phyloP scores from a whole-genome alignment of 164 flowering plant species.

The Aristolochia fimbriata region DNA sequence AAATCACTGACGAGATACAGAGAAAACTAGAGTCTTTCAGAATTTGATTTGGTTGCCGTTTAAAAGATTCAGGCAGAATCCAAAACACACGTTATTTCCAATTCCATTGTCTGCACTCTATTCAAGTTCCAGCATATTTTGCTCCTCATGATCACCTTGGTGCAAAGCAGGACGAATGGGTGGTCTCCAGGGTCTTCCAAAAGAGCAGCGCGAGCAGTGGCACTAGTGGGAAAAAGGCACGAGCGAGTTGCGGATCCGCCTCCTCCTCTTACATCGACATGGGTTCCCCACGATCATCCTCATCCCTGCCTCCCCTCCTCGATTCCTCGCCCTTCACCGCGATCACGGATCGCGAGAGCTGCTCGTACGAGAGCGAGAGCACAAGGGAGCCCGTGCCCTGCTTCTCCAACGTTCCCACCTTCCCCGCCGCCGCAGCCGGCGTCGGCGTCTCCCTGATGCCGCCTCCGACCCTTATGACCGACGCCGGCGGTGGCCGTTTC shows the following conservation, averaged over 20 bases:
- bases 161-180: constrained; percentile 13
- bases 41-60: too few relatives aligned
- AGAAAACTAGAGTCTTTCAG: too few relatives aligned
- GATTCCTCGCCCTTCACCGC: constrained; percentile 14
- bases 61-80: too few relatives aligned
- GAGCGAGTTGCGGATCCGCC: neutral
- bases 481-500: constrained; percentile 26
- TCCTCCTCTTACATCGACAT: constrained; percentile 3
- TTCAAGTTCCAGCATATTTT: too few relatives aligned
- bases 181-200: constrained; percentile 9
- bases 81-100: too few relatives aligned
- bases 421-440: neutral
- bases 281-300: constrained; percentile 16
- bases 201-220: constrained; percentile 9
- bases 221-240: constrained; percentile 12
- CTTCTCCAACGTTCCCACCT: constrained; percentile 66
- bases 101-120: too few relatives aligned
- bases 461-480: constrained; percentile 3
- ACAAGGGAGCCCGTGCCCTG: constrained; percentile 91
- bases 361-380: constrained; percentile 33
- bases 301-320: constrained; percentile 25
- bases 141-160: too few relatives aligned
- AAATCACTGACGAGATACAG: too few relatives aligned
- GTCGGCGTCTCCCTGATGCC: constrained; percentile 4
- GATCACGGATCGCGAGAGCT: constrained; percentile 17